These are phyloP conservation scores for Aspergillus thermomutatus DNA, from an alignment of 2,329 filamentous ascomycete genomes.

Conservation along the genomic window DNA sequence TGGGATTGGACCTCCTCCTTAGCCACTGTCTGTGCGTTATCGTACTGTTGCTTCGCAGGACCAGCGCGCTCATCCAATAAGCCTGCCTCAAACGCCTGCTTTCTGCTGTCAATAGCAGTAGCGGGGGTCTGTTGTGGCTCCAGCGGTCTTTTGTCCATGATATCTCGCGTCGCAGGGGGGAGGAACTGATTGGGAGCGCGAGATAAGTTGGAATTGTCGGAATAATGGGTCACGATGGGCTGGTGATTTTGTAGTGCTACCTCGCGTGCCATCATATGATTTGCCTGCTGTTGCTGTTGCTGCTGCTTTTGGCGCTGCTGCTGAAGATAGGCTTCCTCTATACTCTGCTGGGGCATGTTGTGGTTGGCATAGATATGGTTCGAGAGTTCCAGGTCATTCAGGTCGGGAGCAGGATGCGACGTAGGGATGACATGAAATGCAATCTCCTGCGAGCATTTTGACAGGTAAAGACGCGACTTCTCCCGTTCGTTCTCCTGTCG, in stretches of 20 bases:
- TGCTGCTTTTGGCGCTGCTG: conserved; percentile 55
- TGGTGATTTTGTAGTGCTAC: conserved; percentile 59
- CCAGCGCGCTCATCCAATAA: conserved; percentile 54
- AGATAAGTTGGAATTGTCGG: conserved; percentile 39
- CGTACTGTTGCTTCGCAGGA: conserved; percentile 57
- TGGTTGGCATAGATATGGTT: conserved; percentile 46
- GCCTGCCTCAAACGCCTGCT: conserved; percentile 42
- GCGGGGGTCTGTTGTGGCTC: conserved; percentile 48
- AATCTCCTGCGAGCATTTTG: conserved; percentile 65
- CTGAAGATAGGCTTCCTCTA: conserved; percentile 59
- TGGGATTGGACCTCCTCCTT: conserved; percentile 44
- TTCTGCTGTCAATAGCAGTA: conserved; percentile 52
- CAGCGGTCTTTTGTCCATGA: conserved; percentile 38
- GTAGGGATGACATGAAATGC: conserved; percentile 66
- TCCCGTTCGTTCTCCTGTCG: conserved; percentile 59
- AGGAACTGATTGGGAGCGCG: conserved; percentile 43
- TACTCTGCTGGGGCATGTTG: conserved; percentile 52
- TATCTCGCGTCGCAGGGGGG: conserved; percentile 37
- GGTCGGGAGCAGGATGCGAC: conserved; percentile 56
- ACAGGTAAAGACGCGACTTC: conserved; percentile 61
- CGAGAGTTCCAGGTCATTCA: conserved; percentile 42
- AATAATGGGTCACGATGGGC: conserved; percentile 50
- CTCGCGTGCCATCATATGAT: conserved; percentile 48
- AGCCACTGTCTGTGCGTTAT: conserved; percentile 51
- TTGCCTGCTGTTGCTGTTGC: conserved; percentile 37